Percentiles rank a stretch among this genome's conserved stretches.
phyloP scores from a whole-genome alignment of 306 rosid genomes.

The Hippophae tibetana region DNA sequence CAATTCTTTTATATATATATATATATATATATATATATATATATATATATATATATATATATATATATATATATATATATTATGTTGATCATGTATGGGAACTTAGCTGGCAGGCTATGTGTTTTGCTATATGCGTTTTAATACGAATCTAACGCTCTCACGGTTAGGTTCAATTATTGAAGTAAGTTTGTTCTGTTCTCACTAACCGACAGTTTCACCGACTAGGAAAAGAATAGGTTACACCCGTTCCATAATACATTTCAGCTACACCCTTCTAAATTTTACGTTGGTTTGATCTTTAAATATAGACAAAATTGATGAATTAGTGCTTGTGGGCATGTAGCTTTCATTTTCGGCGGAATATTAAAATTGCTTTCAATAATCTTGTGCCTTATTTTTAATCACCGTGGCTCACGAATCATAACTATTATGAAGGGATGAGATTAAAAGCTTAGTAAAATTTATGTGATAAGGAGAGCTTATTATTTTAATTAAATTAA shows the following conservation, averaged over 20 bases:
- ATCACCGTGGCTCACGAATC: slow-evolving; percentile 1
- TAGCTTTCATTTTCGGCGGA: slow-evolving; percentile 36
- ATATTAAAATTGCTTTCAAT: not conserved
- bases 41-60: not conserved
- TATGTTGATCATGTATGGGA: slow-evolving; percentile 17
- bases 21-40: not conserved
- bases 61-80: not conserved
- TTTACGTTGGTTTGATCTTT: slow-evolving; percentile 15
- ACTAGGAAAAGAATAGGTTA: slow-evolving; percentile 11
- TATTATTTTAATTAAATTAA: too few relatives aligned
- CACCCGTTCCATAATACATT: slow-evolving; percentile 10
- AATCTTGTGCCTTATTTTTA: not conserved
- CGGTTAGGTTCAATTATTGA: slow-evolving; percentile 32
- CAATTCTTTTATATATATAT: slow-evolving; percentile 2
- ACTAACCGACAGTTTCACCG: slow-evolving; percentile 48
- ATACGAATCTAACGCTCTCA: slow-evolving; percentile 33
- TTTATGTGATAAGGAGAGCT: too few relatives aligned
- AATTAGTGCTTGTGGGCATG: slow-evolving; percentile 26
- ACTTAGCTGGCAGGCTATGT: slow-evolving; percentile 28
- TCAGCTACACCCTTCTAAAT: slow-evolving; percentile 15
- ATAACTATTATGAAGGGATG: too few relatives aligned
- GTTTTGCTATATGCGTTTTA: slow-evolving; percentile 22
- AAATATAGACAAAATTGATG: slow-evolving; percentile 7
- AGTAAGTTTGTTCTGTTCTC: slow-evolving; percentile 29
- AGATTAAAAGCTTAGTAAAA: too few relatives aligned